Base-by-base conservation (phyloP, 257 asterid genomes). In the Rehmannia glutinosa region DNA sequence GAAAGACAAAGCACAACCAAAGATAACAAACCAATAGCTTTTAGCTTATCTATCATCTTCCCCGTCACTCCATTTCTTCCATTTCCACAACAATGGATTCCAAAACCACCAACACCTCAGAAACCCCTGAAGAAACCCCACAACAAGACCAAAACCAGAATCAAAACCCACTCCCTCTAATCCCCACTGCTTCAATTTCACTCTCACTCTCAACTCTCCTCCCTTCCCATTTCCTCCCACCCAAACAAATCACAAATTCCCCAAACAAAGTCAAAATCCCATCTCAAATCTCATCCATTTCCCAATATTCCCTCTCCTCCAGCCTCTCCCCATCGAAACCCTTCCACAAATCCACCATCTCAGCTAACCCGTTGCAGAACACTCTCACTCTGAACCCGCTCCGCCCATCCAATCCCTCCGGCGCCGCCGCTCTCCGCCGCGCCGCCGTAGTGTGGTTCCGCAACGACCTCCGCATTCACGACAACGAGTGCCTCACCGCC, bases 391-490 rank as follows among this genome's bases (percentile, higher is more conserved):
- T 80, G 0, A 78, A 77, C 80, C 98, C 97, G 1, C 78, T 63
- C 64, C 97, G 92, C 72, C 97, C 95, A 8, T 68, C 92, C 10
- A 85, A 91, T 57, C 98, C 97, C 9, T 89, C 94, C 16, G 77
- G 74, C 60, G 86, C 76, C 72, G 94, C 87, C 60, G 85, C 80
- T 62, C 70, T 82, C 56, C 95, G 95, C 51, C 86, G 91, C 45
- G 80, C 97, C 10, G 82, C 95, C 17, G 85, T 94, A 46, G 95
- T 91, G 0, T 91, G 98, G 99, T 86, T 94, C 84, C 96, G 99
- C 10, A 94, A 94, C 77, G 99, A 94, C 75, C 96, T 94, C 49
- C 99, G 99, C 28, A 79, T 89, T 70, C 89, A 88, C 55, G 99
- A 94, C 77, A 94, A 94, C 45, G 99, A 91, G 64, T 84, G 90